Evolutionary conservation across 768 basidiomycete species (phyloP).

Genomic region (Kwoniella dejecticola): DNA sequence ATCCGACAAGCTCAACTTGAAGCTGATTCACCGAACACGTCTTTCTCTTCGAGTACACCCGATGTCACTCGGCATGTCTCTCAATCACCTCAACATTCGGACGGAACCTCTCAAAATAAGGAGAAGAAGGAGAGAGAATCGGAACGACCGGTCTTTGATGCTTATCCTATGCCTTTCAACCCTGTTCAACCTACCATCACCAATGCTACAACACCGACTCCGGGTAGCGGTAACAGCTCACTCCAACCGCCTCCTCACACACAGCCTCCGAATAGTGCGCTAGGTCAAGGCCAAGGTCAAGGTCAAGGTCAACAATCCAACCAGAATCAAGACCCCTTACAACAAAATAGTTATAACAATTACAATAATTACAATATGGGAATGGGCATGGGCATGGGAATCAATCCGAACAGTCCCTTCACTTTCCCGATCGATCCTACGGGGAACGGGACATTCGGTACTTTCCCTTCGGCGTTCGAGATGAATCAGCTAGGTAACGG

Average conservation of each 20-base stretch:
- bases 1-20: constrained; percentile 50
- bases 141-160: constrained; percentile 44
- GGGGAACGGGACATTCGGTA: neutral
- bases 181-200: constrained; percentile 20
- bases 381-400: neutral
- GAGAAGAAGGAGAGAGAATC: constrained; percentile 16
- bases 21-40: constrained; percentile 34
- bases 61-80: constrained; percentile 7
- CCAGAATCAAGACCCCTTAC: neutral
- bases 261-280: neutral
- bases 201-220: constrained; percentile 16
- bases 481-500: neutral
- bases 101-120: constrained; percentile 11
- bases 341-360: neutral
- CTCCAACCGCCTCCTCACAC: neutral
- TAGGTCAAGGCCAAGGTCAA: neutral
- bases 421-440: constrained; percentile 39
- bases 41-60: constrained; percentile 7
- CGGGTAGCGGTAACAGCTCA: neutral
- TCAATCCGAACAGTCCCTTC: neutral
- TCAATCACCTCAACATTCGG: constrained; percentile 12
- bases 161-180: constrained; percentile 43
- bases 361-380: neutral
- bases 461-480: constrained; percentile 28
- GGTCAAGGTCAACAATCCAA: neutral